Percentiles rank a stretch among this genome's conserved stretches.
Conservation (phyloP, 75 land plant species). For the Pseudotsuga menziesii region DNA sequence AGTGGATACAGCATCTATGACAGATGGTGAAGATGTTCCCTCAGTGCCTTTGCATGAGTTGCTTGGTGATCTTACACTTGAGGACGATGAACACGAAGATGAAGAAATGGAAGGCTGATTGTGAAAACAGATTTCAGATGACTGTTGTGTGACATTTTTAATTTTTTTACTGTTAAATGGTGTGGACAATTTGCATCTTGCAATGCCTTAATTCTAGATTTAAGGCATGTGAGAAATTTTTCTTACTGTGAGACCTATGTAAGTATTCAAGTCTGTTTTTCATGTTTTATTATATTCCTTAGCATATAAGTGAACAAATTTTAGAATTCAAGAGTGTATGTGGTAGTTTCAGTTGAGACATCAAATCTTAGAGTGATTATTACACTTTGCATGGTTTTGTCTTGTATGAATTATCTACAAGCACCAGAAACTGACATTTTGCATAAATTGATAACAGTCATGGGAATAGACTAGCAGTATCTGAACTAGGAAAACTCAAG, state of each 20-base stretch:
- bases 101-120: slow-evolving; percentile 24
- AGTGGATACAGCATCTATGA: slow-evolving; percentile 55
- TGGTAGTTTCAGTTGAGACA: background rate
- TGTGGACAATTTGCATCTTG: background rate
- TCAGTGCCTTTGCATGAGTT: slow-evolving; percentile 73
- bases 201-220: background rate
- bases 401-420: too few species aligned
- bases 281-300: background rate
- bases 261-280: background rate
- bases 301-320: background rate
- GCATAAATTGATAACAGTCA: too few species aligned
- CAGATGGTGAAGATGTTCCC: slow-evolving; percentile 72
- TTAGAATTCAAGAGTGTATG: background rate
- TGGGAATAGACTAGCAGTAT: too few species aligned
- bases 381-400: background rate
- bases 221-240: background rate
- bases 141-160: background rate
- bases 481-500: too few species aligned
- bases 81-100: slow-evolving; percentile 40
- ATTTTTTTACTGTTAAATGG: background rate
- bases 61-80: slow-evolving; percentile 63
- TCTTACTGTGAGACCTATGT: background rate
- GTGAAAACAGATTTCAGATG: background rate
- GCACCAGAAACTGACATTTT: too few species aligned
- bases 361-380: background rate